Base-by-base conservation (phyloP, 306 rosid species). In the Psophocarpus tetragonolobus region DNA sequence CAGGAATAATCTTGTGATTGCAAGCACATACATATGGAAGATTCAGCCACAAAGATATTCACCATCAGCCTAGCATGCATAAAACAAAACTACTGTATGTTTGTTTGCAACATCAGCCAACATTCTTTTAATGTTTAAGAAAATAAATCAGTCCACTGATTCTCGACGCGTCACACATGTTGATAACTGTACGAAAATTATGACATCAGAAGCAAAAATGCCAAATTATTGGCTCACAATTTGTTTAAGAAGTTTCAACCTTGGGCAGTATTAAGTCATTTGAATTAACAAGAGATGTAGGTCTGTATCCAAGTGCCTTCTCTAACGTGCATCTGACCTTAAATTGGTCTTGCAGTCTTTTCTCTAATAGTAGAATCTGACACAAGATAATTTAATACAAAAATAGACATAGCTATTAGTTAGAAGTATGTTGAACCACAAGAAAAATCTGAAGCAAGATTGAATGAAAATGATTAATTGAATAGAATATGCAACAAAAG, bases 291-390 rank as follows among this genome's bases (percentile, higher is more conserved):
- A 71, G 82, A 67, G 88, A 80, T 77, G 88, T 86, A 38, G 91
- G 85, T 75, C 78, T 76, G 74, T 84, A 88, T 76, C 98, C 99
- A 66, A 92, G 78, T 73, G 98, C 92, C 36, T 80, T 91, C 82
- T 92, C 97, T 63, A 95, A 80, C 26, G 91, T 81, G 54, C 87
- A 81, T 67, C 97, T 88, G 60, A 91, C 92, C 85, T 86, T 65
- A 82, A 90, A 90, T 65, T 95, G 97, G 42, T 84, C 88, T 81
- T 91, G 91, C 77, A 95, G 73, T 83, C 92, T 87, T 78, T 83
- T 86, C 80, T 95, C 97, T 36, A 92, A 87, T 74, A 83, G 92
- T 36, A 89, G 84, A 91, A 95, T 91, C 99, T 95, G 85, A 54
- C 15, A 48, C 39, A 73, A 51, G 74, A 77, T 42, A 73, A 65